Evolutionary conservation across 2,329 filamentous ascomycete species (phyloP), one percentile per base, ranked within the genome.

Genomic region (Xylariaceae sp.): DNA sequence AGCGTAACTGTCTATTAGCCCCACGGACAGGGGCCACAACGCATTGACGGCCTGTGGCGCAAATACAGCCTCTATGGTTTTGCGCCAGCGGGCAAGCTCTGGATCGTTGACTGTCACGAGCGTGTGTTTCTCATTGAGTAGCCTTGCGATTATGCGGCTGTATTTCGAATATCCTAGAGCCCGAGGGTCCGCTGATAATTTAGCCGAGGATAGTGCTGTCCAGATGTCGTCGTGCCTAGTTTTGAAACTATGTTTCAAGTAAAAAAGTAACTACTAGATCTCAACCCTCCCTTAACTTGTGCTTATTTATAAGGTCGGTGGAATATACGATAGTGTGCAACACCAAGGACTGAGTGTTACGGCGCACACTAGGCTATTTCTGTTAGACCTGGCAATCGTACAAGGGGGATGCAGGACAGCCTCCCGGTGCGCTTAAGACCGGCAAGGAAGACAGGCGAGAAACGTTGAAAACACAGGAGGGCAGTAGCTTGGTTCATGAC

Each of bases 161-260:
- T 23, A 61, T 53, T 54, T 43, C 14, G 55, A 50, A 29, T 61
- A 61, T 19, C 55, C 55, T 7, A 55, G 55, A 14, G 50, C 39
- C 6, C 36, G 49, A 34, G 44, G 54, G 36, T 61, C 44, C 2
- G 45, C 55, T 29, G 46, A 49, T 5, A 58, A 24, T 21, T 47
- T 47, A 1, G n/a, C 31, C 16, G 45, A 47, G 11, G 48, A 31
- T 8, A 61, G 41, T n/a, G 41, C 40, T 12, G 19, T 23, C 17
- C 28, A 41, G 19, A 46, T 44, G 39, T 58, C 55, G 16, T 37
- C 24, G 28, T 61, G 55, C 19, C 34, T 29, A 3, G 55, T 52
- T 31, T n/a, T n/a, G n/a, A n/a, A n/a, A n/a, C n/a, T n/a, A n/a
- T n/a, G n/a, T n/a, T n/a, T n/a, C n/a, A n/a, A n/a, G n/a, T n/a